Percentiles rank a stretch among this genome's conserved stretches.
Evolutionary conservation across 1,284 basidiomycete genomes (phyloP).

Genomic region (Pterulicium gracile): DNA sequence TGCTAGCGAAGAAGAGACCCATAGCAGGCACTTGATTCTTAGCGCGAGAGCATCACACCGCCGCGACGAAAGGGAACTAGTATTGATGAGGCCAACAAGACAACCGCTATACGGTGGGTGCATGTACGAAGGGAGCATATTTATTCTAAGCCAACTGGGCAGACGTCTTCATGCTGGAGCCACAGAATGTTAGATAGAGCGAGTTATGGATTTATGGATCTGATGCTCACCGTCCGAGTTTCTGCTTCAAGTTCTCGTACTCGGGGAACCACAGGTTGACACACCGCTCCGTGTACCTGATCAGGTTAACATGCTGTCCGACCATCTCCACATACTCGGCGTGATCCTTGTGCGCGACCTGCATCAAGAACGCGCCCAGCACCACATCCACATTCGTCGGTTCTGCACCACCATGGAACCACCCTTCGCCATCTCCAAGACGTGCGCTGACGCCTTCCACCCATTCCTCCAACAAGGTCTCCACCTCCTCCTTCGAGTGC

Average conservation of each 20-base stretch:
- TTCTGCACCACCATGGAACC: background rate
- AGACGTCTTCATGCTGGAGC: too few species aligned
- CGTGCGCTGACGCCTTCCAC: background rate
- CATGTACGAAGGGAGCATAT: too few species aligned
- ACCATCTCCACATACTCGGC: conserved; percentile 1
- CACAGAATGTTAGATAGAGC: too few species aligned
- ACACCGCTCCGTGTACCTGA: background rate
- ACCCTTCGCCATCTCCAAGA: background rate
- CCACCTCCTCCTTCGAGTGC: conserved; percentile 1
- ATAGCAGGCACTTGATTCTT: too few species aligned
- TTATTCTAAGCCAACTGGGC: too few species aligned
- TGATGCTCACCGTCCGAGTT: background rate
- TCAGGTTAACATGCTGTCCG: background rate
- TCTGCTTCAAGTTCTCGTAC: background rate
- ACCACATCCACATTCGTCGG: background rate
- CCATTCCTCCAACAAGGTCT: conserved; percentile 1
- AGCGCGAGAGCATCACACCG: too few species aligned
- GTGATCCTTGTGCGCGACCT: background rate
- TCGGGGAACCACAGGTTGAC: background rate
- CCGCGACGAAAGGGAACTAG: too few species aligned
- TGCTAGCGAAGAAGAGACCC: too few species aligned
- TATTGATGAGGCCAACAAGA: too few species aligned
- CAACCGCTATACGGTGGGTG: too few species aligned
- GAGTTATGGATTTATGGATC: too few species aligned
- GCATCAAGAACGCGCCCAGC: background rate